Evolutionary conservation across 2,329 filamentous ascomycete genomes (phyloP), one percentile per base, ranked within the genome.

Genomic region (Lasiodiplodia sp.): DNA sequence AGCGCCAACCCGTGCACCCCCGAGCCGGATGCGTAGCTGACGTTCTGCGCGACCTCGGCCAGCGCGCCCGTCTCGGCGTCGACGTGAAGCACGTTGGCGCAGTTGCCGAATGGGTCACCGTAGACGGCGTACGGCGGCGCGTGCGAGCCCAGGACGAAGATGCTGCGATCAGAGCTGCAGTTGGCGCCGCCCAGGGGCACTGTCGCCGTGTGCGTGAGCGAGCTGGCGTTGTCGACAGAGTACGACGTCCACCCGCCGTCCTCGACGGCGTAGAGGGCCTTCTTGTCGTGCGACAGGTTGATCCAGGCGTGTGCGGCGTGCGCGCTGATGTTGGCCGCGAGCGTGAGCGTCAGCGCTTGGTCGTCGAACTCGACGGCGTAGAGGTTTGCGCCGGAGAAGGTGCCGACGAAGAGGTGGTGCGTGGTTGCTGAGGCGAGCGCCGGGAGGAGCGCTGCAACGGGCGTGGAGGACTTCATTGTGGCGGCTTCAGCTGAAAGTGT

Each of bases 1-100:
- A 77, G 49, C 6, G 70, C 72, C 11, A 73, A 63, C 16, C 76
- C 76, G 60, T 78, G 76, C 14, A 78, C 73, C 10, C 74, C 75
- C 4, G 70, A 70, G 38, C 21, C 64, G 18, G 18, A 23, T 5
- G 25, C 14, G 53, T 67, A 67, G 6, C 25, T 38, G 1, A 67
- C 28, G 40, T 67, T 67, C 25, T 67, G 65, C 25, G 40, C 65
- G 5, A 67, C 55, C 12, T 6, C 40, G 6, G 25, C 40, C 4
- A 67, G 53, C 2, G 53, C 55, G 16, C 65, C 65, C n/a, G 57
- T 49, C 21, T 16, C 34, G 2, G 11, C 51, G n/a, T 66, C 60
- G 40, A 69, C 62, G 52, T n/a, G 16, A 7, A 69, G 40, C 28
- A 69, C 58, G 53, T 49, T 69, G 10, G 51, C 58, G 62, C 67